Conservation (phyloP, 2,329 filamentous ascomycete species). For the Zymoseptoria ardabiliae region DNA sequence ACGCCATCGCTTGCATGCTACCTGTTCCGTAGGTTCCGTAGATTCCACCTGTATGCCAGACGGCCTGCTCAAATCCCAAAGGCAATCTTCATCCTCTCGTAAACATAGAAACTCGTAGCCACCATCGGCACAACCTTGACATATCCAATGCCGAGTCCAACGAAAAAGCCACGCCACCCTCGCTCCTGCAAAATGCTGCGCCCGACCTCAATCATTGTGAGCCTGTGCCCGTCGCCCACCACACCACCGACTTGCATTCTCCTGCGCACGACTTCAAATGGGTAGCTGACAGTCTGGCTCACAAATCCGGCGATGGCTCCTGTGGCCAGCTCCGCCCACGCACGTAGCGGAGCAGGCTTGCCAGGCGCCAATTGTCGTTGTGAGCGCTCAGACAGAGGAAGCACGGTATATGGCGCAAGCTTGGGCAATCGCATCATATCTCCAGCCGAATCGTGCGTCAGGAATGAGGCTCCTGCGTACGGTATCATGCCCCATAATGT, state of each 20-base stretch:
- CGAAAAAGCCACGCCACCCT: constrained; percentile 77
- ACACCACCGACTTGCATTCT: constrained; percentile 96
- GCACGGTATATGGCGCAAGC: constrained; percentile 66
- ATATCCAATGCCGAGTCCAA: constrained; percentile 90
- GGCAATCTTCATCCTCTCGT: constrained; percentile 55
- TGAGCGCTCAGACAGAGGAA: constrained; percentile 49
- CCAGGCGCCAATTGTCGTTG: constrained; percentile 34
- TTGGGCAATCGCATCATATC: constrained; percentile 68
- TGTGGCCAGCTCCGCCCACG: constrained; percentile 77
- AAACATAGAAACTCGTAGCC: constrained; percentile 64
- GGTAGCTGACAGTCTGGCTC: constrained; percentile 87
- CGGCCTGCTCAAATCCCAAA: constrained; percentile 36
- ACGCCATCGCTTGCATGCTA: background rate
- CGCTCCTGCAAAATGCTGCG: constrained; percentile 65
- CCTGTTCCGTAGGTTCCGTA: background rate
- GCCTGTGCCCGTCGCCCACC: constrained; percentile 76
- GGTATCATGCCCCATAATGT: constrained; percentile 93
- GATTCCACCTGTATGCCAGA: background rate
- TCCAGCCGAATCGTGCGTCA: constrained; percentile 85
- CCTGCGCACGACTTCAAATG: constrained; percentile 82
- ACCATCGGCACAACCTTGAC: constrained; percentile 87
- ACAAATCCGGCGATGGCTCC: constrained; percentile 83
- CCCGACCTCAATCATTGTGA: constrained; percentile 73
- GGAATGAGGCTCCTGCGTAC: constrained; percentile 90
- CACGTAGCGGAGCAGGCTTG: constrained; percentile 65